Conservation (phyloP, 495 filamentous ascomycete genomes). For the Pyronema domesticum region DNA sequence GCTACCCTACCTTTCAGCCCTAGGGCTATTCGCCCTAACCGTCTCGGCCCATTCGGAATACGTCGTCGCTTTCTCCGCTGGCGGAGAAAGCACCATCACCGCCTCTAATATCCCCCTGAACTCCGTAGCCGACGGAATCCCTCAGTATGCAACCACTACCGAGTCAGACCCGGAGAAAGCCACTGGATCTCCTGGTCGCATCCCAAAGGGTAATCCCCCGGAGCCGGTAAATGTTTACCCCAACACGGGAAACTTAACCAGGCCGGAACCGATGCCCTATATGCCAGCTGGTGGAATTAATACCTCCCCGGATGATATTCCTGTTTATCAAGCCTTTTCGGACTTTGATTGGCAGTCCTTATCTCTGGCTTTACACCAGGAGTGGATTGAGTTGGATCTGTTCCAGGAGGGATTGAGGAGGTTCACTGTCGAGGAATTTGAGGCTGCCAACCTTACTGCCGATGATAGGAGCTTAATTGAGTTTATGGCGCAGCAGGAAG, state of each 20-base stretch:
- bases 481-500: constrained; percentile 76
- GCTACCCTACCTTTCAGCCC: no score
- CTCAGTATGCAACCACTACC: neutral
- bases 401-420: constrained; percentile 62
- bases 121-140: neutral
- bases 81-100: no score
- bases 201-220: constrained; percentile 10
- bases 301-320: constrained; percentile 52
- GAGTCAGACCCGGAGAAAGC: constrained; percentile 4
- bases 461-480: constrained; percentile 55
- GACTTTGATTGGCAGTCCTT: constrained; percentile 65
- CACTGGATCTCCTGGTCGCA: constrained; percentile 12
- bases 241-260: constrained; percentile 47
- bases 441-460: constrained; percentile 43
- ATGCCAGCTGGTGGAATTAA: constrained; percentile 57
- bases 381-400: constrained; percentile 76
- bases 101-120: no score
- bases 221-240: constrained; percentile 34
- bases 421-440: constrained; percentile 56
- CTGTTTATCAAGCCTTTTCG: constrained; percentile 51
- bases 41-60: no score
- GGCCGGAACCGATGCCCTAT: constrained; percentile 52
- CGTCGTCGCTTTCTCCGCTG: no score
- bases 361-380: constrained; percentile 54
- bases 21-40: no score